These are phyloP conservation scores for Populus davidiana DNA, from an alignment of 345 rosid genomes.

Conservation along the genomic window DNA sequence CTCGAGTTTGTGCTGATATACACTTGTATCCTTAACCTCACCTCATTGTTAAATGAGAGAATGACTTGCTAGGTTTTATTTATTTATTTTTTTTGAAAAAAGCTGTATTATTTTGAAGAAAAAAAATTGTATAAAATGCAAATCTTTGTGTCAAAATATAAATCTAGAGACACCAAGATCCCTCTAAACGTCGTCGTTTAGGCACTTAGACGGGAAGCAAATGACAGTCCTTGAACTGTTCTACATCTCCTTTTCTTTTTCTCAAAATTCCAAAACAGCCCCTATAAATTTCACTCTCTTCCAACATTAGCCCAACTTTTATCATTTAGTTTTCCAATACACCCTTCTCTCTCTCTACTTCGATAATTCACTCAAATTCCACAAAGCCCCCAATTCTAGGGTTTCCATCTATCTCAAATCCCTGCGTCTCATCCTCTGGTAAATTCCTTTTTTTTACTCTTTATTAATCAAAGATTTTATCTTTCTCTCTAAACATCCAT, in stretches of 20 bases:
- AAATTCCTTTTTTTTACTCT: conserved; percentile 7
- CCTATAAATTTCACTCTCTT: not conserved
- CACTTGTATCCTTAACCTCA: too few relatives aligned
- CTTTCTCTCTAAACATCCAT: not conserved
- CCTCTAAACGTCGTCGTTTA: not conserved
- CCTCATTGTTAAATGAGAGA: too few relatives aligned
- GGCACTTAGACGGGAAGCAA: not conserved
- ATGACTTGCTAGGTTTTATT: too few relatives aligned
- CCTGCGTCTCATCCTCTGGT: conserved; percentile 17
- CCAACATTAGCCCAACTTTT: conserved; percentile 10
- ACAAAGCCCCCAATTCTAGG: conserved; percentile 41
- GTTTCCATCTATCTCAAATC: conserved; percentile 26
- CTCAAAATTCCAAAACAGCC: conserved; percentile 13
- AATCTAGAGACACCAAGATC: too few relatives aligned
- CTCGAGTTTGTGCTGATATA: too few relatives aligned
- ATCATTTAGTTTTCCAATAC: conserved; percentile 7
- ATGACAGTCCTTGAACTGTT: not conserved
- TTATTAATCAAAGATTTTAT: not conserved
- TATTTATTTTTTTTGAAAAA: too few relatives aligned
- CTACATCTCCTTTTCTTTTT: not conserved
- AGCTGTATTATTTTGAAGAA: not conserved
- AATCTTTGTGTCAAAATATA: too few relatives aligned
- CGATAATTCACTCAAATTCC: conserved; percentile 22
- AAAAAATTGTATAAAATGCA: not conserved
- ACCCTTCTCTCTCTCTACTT: conserved; percentile 15